Base-by-base conservation (phyloP, 768 basidiomycete genomes). In the Amylocystis lapponica region DNA sequence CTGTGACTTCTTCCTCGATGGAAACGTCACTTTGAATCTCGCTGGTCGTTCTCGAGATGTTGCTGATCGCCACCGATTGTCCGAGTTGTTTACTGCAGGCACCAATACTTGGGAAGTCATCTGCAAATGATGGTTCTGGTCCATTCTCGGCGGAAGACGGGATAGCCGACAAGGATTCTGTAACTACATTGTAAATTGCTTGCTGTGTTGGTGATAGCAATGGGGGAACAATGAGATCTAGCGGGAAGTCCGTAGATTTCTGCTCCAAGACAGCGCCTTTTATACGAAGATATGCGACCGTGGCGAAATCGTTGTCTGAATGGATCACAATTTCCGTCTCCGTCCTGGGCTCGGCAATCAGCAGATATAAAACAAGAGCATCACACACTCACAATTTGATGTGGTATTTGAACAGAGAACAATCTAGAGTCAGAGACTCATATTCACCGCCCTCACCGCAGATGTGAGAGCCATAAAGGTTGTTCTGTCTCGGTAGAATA, bases 391-490 rank as follows among this genome's bases (percentile, higher is more conserved):
- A 90, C 82, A 97, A 59, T 6, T 67, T 59, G 27, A 99, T 83
- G 9, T 75, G 70, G 29, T 74, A 73, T 52, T 89, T 88, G 76
- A 94, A 98, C 11, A 95, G 57, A 0, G 94, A 89, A 48, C 86
- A 87, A 52, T 96, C 89, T 11, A 93, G 67, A 1, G 95, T 97
- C 45, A 98, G 68, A 0, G 85, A 89, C 60, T 99, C 96, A 63
- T 97, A 99, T 66, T 99, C 96, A 2, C 96, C 96, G 2, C 96
- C 96, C 66, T 99, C 96, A 9, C 96, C 96, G 49, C 95, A 97
- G 2, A 95, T 76, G 58, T 99, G 96, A 0, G 86, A 83, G 4
- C 93, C 93, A 54, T 92, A 99, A 21, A 79, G 64, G 9, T 65
- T 57, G 59, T 94, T 90, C 90, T 92, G 50, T 2, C 14, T 16